These are phyloP conservation scores for Obelidium mucronatum DNA, from an alignment of 192 early-diverging fungal genomes.

Conservation along the genomic window DNA sequence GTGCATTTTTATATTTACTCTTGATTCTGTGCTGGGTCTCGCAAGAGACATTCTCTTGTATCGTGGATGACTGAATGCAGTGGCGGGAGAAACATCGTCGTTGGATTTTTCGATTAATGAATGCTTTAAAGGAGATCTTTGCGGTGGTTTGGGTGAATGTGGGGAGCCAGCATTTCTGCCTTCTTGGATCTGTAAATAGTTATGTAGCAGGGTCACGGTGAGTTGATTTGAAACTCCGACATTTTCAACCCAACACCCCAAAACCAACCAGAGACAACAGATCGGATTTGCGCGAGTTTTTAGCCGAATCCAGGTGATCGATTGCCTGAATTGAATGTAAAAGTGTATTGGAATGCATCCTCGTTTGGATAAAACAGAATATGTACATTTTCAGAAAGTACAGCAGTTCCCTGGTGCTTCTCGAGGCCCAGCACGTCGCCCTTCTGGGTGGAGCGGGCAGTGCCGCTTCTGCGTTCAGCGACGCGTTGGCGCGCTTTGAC, in stretches of 20 bases:
- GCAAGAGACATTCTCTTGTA: conserved; percentile 22
- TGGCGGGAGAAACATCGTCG: neutral
- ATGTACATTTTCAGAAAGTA: no score
- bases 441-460: neutral
- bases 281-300: conserved; percentile 8
- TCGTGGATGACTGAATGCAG: neutral
- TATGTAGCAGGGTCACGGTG: no score
- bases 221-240: no score
- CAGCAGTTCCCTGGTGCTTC: no score
- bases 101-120: no score
- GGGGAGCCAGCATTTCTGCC: neutral
- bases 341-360: no score
- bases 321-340: neutral
- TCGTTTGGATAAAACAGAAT: no score
- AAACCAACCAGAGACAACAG: conserved; percentile 9
- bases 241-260: neutral
- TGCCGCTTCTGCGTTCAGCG: neutral
- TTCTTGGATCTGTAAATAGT: neutral
- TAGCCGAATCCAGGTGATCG: neutral
- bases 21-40: no score
- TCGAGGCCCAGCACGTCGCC: conserved; percentile 5
- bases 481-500: neutral
- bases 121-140: neutral
- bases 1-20: neutral
- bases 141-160: neutral